Evolutionary conservation across 2,329 filamentous ascomycete species (phyloP), one percentile per base, ranked within the genome.

Genomic region (Xylaria sp.): DNA sequence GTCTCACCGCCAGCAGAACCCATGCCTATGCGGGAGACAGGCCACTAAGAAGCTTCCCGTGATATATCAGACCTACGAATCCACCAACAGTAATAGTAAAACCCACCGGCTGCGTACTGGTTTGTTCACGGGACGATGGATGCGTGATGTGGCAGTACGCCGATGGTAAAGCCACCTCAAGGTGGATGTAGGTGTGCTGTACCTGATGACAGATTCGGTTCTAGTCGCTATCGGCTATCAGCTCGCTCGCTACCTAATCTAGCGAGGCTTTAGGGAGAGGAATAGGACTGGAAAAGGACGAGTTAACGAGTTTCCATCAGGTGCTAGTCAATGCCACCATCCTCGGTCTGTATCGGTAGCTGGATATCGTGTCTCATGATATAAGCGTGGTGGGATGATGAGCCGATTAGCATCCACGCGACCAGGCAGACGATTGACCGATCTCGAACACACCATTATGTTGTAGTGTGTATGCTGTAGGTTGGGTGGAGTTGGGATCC

Each of bases 281-380:
- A 32, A 14, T 36, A n/a, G 21, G 45, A 30, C 48, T 9, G 45
- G 45, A 47, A 19, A 17, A 11, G 11, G 19, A 4, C 30, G 21
- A 9, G 12, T 48, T 36, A 60, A 34, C 8, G 47, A 9, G 56
- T 7, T 6, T 17, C 24, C 24, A 51, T 51, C 48, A 51, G 21
- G 48, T 51, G 55, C 19, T 36, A 14, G 47, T 24, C 14, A 17
- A 19, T 27, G 19, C 21, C 47, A 45, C 48, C 53, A 24, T 21
- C 48, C 30, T 56, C 17, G 27, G 17, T 45, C 24, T 60, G 24
- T 27, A 59, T 39, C 30, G 27, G 32, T 34, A 30, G 17, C n/a
- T 60, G 19, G n/a, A 32, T 47, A 27, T n/a, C 14, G 27, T 55
- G 59, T 69, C 67, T 69, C 39, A 56, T 66, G 67, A 69, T 66